Conservation (phyloP, 2,329 filamentous ascomycete species). For the Pseudopithomyces maydicus region DNA sequence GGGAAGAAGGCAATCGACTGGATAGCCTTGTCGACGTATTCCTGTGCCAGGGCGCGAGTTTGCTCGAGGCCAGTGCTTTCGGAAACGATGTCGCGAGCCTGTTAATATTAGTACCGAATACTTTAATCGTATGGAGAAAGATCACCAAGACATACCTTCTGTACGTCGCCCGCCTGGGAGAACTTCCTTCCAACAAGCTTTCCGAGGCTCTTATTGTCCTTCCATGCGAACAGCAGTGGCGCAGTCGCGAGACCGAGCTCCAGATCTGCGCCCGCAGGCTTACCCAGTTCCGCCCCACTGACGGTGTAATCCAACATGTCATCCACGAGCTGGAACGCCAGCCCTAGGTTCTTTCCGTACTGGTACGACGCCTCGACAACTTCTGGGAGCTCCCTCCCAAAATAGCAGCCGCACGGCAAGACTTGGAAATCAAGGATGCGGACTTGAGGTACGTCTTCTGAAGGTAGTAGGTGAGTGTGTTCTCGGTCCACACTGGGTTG, state of each 20-base stretch:
- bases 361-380: constrained; percentile 90
- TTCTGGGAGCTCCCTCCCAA: constrained; percentile 76
- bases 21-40: constrained; percentile 88
- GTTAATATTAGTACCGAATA: constrained; percentile 1
- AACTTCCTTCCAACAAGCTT: constrained; percentile 93
- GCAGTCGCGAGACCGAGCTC: constrained; percentile 93
- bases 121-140: background rate
- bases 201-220: constrained; percentile 81
- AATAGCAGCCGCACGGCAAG: constrained; percentile 86
- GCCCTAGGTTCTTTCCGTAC: constrained; percentile 90
- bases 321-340: constrained; percentile 97
- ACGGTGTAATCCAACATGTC: constrained; percentile 98
- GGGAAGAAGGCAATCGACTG: constrained; percentile 84
- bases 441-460: constrained; percentile 99
- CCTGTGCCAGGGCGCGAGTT: constrained; percentile 85
- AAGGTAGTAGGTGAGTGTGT: constrained; percentile 89
- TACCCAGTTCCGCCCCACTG: constrained; percentile 82
- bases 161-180: constrained; percentile 78
- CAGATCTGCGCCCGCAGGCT: constrained; percentile 91
- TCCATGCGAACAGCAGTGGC: constrained; percentile 94
- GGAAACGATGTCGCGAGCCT: constrained; percentile 87
- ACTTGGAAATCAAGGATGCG: constrained; percentile 94
- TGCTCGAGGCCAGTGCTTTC: constrained; percentile 88
- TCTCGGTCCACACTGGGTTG: constrained; percentile 83
- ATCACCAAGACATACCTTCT: constrained; percentile 65